Evolutionary conservation across 2,329 filamentous ascomycete species (phyloP).

Genomic region (Xylariaceae sp.): DNA sequence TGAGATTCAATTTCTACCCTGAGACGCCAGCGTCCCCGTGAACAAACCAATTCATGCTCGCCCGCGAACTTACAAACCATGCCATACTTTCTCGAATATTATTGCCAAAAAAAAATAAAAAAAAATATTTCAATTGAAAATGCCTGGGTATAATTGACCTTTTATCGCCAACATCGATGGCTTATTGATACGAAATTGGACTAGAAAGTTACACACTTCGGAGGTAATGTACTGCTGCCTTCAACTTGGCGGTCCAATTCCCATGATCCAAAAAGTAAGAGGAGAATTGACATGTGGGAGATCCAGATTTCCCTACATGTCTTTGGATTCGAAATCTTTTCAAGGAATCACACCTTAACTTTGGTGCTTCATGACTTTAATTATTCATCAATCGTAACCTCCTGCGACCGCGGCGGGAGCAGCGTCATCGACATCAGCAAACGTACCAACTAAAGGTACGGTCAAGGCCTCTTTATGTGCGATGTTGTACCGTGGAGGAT

Average conservation of each 20-base stretch:
- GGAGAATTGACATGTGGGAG: neutral
- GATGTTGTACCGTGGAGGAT: constrained; percentile 37
- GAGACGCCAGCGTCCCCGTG: neutral
- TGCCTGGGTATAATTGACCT: neutral
- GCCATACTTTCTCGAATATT: neutral
- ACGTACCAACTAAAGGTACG: constrained; percentile 52
- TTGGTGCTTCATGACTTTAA: constrained; percentile 1
- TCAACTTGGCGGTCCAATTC: neutral
- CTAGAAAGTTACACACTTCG: neutral
- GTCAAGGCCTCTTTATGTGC: constrained; percentile 37
- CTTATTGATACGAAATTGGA: neutral
- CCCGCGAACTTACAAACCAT: neutral
- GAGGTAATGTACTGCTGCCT: neutral
- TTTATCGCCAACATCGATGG: neutral
- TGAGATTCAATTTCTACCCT: neutral
- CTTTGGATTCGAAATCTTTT: neutral
- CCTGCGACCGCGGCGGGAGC: constrained; percentile 49
- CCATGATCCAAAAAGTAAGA: neutral
- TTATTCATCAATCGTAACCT: constrained; percentile 19
- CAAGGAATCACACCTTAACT: neutral
- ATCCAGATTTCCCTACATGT: neutral
- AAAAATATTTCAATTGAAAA: neutral
- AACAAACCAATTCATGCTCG: neutral
- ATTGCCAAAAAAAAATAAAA: neutral
- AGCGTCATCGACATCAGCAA: constrained; percentile 39